A percentile compares a stretch with the other conserved stretches of the same genome.
Evolutionary conservation across 768 basidiomycete genomes (phyloP).

Genomic region (Vararia minispora): DNA sequence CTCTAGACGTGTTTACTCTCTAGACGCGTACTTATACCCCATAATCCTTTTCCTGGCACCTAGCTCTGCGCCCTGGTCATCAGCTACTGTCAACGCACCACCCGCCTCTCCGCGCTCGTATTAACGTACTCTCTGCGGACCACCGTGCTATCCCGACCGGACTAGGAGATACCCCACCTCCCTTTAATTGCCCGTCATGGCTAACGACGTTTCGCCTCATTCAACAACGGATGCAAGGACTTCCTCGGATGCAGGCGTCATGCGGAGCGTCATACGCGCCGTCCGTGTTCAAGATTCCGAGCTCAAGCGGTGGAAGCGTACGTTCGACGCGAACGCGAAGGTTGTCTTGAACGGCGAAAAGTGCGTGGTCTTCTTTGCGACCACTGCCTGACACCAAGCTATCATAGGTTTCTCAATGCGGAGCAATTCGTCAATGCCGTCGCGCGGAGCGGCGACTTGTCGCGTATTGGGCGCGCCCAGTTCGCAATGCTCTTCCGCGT

Average conservation of each 20-base stretch:
- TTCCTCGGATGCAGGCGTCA: conserved; percentile 31
- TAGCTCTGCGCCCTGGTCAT: too few species aligned
- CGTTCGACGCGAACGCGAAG: conserved; percentile 79
- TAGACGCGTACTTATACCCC: too few species aligned
- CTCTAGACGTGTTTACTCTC: too few species aligned
- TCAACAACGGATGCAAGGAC: conserved; percentile 29
- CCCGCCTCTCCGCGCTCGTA: too few species aligned
- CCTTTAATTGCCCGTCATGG: too few species aligned
- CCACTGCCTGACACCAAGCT: neutral
- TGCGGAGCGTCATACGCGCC: conserved; percentile 57
- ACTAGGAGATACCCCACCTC: too few species aligned
- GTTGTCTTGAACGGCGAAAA: conserved; percentile 63
- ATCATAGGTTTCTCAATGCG: conserved; percentile 65
- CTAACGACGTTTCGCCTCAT: conserved; percentile 31
- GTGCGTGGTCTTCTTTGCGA: conserved; percentile 35
- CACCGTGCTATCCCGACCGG: too few species aligned
- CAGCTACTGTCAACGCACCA: too few species aligned
- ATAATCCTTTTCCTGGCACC: too few species aligned
- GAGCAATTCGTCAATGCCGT: conserved; percentile 94
- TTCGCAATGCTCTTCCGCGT: conserved; percentile 87
- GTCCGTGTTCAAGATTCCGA: conserved; percentile 72
- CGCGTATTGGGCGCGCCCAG: conserved; percentile 79
- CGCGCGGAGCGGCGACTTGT: conserved; percentile 75
- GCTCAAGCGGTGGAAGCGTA: conserved; percentile 78
- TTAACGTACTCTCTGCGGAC: too few species aligned